These are phyloP conservation scores for Ehretia macrophylla DNA, from an alignment of 257 asterid genomes.

Conservation along the genomic window DNA sequence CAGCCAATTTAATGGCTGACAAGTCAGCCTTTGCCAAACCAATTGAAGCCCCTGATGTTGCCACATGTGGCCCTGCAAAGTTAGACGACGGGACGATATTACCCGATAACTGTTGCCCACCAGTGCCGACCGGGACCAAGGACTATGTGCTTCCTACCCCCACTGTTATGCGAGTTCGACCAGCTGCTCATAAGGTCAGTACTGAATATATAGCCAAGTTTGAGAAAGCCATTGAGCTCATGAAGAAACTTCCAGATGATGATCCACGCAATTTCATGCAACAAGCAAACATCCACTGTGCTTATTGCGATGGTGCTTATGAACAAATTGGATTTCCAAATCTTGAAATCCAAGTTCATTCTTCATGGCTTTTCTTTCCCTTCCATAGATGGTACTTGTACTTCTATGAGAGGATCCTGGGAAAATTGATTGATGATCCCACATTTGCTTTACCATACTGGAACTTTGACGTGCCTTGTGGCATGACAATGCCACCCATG, in stretches of 20 bases:
- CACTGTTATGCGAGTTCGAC: slow-evolving; percentile 9
- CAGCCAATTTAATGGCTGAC: neutral
- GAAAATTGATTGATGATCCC: slow-evolving; percentile 21
- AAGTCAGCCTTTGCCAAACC: slow-evolving; percentile 11
- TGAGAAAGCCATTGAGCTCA: slow-evolving; percentile 11
- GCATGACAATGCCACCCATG: slow-evolving; percentile 20
- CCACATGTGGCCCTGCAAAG: slow-evolving; percentile 4
- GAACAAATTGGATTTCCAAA: neutral
- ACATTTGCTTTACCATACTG: slow-evolving; percentile 1
- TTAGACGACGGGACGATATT: neutral
- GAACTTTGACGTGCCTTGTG: slow-evolving; percentile 20
- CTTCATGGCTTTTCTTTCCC: slow-evolving; percentile 29
- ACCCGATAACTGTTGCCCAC: slow-evolving; percentile 17
- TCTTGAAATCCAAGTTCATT: slow-evolving; percentile 16
- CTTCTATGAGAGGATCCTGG: slow-evolving; percentile 30
- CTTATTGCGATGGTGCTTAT: slow-evolving; percentile 26
- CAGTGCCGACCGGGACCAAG: neutral
- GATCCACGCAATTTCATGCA: slow-evolving; percentile 23
- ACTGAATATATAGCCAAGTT: slow-evolving; percentile 13
- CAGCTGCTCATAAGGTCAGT: slow-evolving; percentile 21
- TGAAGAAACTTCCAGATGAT: slow-evolving; percentile 15
- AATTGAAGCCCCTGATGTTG: slow-evolving; percentile 9
- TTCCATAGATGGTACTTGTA: slow-evolving; percentile 31
- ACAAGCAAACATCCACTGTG: slow-evolving; percentile 35
- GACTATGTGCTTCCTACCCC: slow-evolving; percentile 9